Percentiles rank a stretch among this genome's conserved stretches.
phyloP scores from a whole-genome alignment of 2,329 filamentous ascomycete genomes.

The Purpureocillium lavendulum region DNA sequence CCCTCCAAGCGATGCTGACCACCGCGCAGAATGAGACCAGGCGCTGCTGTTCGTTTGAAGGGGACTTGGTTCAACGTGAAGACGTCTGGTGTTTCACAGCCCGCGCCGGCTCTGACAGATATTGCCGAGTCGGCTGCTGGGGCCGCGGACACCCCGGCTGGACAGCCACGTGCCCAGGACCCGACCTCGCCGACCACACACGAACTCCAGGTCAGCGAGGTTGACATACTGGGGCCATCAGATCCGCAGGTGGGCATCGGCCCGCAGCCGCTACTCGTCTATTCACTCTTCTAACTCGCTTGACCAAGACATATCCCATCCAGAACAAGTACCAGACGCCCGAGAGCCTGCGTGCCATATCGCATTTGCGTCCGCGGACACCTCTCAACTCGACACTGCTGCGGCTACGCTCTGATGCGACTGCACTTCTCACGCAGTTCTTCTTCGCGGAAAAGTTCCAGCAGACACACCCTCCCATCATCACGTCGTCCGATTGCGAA shows the following conservation, averaged over 20 bases:
- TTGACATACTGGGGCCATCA: constrained; percentile 66
- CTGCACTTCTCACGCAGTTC: constrained; percentile 64
- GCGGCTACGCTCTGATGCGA: constrained; percentile 73
- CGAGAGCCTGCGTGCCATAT: constrained; percentile 80
- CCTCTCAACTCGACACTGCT: constrained; percentile 74
- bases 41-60: constrained; percentile 67
- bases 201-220: constrained; percentile 67
- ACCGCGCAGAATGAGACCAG: constrained; percentile 62
- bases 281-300: constrained; percentile 6
- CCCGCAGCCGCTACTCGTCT: constrained; percentile 4
- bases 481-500: constrained; percentile 96
- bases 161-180: background rate
- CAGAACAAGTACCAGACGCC: constrained; percentile 93
- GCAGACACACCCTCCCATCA: constrained; percentile 85
- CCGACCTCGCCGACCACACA: constrained; percentile 4
- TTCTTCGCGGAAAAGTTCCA: constrained; percentile 65
- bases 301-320: constrained; percentile 69
- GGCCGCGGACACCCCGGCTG: background rate
- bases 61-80: constrained; percentile 57
- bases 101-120: too few relatives aligned
- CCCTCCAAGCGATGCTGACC: constrained; percentile 18
- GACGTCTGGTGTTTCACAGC: background rate
- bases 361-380: constrained; percentile 77
- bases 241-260: constrained; percentile 58
- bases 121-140: background rate